A percentile compares a stretch with the other conserved stretches of the same genome.
Conservation (phyloP, 805 yeast genomes). For the Candida jianshihensis region DNA sequence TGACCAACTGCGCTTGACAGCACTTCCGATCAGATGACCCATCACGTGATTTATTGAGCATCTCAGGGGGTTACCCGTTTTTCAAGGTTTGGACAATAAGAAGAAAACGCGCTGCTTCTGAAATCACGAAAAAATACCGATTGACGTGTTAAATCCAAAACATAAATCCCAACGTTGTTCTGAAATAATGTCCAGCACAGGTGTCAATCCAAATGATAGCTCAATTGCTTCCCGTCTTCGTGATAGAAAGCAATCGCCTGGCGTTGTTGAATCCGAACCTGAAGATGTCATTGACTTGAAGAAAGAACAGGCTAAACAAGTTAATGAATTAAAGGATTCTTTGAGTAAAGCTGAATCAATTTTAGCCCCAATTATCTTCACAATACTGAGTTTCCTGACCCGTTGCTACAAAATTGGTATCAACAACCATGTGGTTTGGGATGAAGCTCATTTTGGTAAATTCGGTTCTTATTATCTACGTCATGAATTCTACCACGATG, state of each 20-base stretch:
- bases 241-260: not conserved
- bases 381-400: slow-evolving; percentile 60
- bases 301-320: slow-evolving; percentile 12
- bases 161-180: not conserved
- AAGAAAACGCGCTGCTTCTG: not conserved
- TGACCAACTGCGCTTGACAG: not conserved
- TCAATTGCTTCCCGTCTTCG: not conserved
- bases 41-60: too few species aligned
- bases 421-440: slow-evolving; percentile 85
- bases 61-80: too few species aligned
- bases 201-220: not conserved
- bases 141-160: not conserved
- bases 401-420: slow-evolving; percentile 71
- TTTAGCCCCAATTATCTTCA: slow-evolving; percentile 58
- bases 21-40: too few species aligned
- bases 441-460: slow-evolving; percentile 96
- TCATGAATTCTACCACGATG: slow-evolving; percentile 91
- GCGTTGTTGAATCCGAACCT: not conserved
- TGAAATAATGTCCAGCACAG: not conserved
- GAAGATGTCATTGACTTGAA: slow-evolving; percentile 11
- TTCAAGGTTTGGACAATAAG: too few species aligned
- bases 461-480: slow-evolving; percentile 87
- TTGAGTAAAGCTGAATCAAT: slow-evolving; percentile 20
- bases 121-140: not conserved
- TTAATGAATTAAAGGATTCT: slow-evolving; percentile 16